A percentile compares a stretch with the other conserved stretches of the same genome.
These are phyloP conservation scores for Lactarius quietus DNA, from an alignment of 768 basidiomycete genomes.

Conservation along the genomic window DNA sequence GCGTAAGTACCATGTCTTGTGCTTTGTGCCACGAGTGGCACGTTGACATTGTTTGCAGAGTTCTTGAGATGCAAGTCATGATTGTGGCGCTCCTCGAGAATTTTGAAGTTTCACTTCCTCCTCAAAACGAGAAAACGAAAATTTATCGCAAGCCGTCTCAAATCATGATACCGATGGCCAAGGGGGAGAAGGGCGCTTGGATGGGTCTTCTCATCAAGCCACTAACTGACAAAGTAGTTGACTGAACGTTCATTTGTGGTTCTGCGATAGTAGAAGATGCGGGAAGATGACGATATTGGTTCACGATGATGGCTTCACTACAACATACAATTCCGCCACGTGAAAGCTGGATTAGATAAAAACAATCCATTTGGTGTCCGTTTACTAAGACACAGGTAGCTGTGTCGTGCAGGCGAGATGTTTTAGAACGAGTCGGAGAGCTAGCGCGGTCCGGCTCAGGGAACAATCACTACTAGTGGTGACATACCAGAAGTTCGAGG, in stretches of 20 bases:
- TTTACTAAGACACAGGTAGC: too few species aligned
- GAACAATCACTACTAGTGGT: too few species aligned
- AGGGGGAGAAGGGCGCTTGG: not conserved
- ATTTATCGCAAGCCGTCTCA: conserved; percentile 3
- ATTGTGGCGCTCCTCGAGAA: not conserved
- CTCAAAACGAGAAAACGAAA: not conserved
- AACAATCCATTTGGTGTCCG: too few species aligned
- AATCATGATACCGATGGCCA: conserved; percentile 9
- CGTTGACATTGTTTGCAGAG: not conserved
- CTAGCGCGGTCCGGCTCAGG: too few species aligned
- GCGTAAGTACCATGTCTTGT: not conserved
- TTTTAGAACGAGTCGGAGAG: too few species aligned
- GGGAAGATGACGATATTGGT: too few species aligned
- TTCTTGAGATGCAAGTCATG: conserved; percentile 15
- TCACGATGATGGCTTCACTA: too few species aligned
- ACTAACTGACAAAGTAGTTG: not conserved
- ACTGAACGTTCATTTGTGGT: not conserved
- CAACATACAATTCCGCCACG: too few species aligned
- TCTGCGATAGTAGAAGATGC: not conserved
- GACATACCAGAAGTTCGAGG: too few species aligned
- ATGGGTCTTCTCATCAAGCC: conserved; percentile 11
- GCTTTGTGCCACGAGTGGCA: not conserved
- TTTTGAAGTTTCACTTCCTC: not conserved
- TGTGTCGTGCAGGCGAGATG: too few species aligned
- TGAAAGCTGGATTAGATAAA: too few species aligned